Conservation (phyloP, 2,329 filamentous ascomycete species). For the Penicillium expansum region DNA sequence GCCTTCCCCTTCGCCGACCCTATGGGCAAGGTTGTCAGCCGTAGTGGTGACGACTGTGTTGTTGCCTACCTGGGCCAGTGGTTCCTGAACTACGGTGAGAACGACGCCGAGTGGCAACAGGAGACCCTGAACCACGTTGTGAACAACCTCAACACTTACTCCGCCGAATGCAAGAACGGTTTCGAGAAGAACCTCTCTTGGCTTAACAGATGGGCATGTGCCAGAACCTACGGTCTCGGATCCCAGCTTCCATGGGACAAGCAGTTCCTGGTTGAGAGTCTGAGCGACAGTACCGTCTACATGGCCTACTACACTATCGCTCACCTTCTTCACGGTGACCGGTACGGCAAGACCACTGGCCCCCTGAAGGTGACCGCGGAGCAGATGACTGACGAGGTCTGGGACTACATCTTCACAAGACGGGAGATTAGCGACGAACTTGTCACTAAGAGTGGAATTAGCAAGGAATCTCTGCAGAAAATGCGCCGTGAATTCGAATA, state of each 20-base stretch:
- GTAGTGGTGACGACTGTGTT: slow-evolving; percentile 89
- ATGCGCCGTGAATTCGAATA: slow-evolving; percentile 94
- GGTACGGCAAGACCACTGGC: slow-evolving; percentile 75
- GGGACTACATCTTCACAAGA: slow-evolving; percentile 91
- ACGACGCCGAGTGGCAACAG: slow-evolving; percentile 73
- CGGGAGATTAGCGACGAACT: slow-evolving; percentile 67
- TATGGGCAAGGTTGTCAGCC: slow-evolving; percentile 80
- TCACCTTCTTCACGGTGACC: slow-evolving; percentile 72
- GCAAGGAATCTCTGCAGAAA: slow-evolving; percentile 67
- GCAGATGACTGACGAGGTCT: slow-evolving; percentile 91
- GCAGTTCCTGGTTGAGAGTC: slow-evolving; percentile 84
- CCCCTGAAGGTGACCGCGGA: slow-evolving; percentile 68
- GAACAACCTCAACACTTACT: slow-evolving; percentile 75
- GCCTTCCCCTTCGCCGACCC: slow-evolving; percentile 95
- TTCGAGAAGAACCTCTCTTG: slow-evolving; percentile 86
- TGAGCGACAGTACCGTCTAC: slow-evolving; percentile 92
- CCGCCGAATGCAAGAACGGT: slow-evolving; percentile 69
- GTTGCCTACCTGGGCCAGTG: slow-evolving; percentile 93
- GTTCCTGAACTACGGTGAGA: slow-evolving; percentile 96
- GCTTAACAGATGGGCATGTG: slow-evolving; percentile 95
- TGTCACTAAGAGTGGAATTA: slow-evolving; percentile 65
- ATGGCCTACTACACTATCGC: slow-evolving; percentile 61
- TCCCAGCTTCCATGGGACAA: slow-evolving; percentile 94
- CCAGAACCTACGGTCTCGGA: slow-evolving; percentile 84
- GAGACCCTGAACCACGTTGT: slow-evolving; percentile 70